Base-by-base conservation (phyloP, 2,329 filamentous ascomycete genomes). In the Venturia nashicola region DNA sequence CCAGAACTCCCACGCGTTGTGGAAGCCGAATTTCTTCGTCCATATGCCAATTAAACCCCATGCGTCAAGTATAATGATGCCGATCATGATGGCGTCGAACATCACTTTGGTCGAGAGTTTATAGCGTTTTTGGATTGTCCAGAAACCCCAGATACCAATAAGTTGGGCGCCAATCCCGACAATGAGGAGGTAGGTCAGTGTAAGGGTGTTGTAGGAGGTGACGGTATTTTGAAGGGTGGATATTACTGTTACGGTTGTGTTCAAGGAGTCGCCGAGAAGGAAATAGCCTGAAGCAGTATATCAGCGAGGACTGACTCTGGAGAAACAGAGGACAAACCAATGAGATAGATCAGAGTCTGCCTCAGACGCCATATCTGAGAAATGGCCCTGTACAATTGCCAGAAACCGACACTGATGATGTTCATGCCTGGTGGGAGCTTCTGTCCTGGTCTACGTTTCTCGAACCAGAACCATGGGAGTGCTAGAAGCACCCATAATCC, bases 211-310 rank as follows among this genome's bases (percentile, higher is more conserved):
- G 72, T 87, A 89, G 3, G 79, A 77, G 3, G 88, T 84, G 4
- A 88, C 80, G 43, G 78, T 78, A 67, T 88, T 88, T 69, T 89
- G 86, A 5, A 88, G 72, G 0, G 85, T 88, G 0, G 76, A 78
- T 40, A 89, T 84, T 27, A 89, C 85, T 0, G 86, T 88, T 5
- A 88, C 83, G 0, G 86, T 87, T 0, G 86, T 89, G 71, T 88
- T 88, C 43, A 88, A 76, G 0, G 83, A 85, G 72, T 89, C 86
- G n/a, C 84, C 86, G 0, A 89, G 79, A 1, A 89, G 76, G 70
- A 89, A 88, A 69, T 87, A 89, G 3, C 80, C 78, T 73, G 66
- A 65, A 20, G 27, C 27, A 27, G n/a, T 39, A 39, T 7, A 18
- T 40, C 16, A 55, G 48, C 27, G 14, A 27, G 14, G 61, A 5